Conservation (phyloP, 2,329 filamentous ascomycete species). For the Alternaria panax region DNA sequence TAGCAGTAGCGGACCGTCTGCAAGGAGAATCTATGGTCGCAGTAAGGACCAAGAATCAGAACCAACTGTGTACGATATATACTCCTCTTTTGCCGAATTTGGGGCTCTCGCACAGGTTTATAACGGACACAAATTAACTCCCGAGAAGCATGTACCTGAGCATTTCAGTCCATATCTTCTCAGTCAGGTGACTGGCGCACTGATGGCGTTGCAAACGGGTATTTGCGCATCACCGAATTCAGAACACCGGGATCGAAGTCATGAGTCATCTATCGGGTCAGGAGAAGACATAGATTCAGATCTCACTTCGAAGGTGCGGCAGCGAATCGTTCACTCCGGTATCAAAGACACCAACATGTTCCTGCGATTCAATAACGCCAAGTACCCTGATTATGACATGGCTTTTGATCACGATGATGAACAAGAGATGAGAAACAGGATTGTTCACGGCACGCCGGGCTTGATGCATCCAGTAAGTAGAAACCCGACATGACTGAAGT, state of each 20-base stretch:
- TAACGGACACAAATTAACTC: background rate
- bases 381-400: background rate
- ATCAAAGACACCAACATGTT: background rate
- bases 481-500: background rate
- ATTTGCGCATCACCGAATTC: background rate
- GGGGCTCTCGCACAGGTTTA: background rate
- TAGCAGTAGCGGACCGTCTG: background rate
- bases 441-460: background rate
- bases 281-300: background rate
- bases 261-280: background rate
- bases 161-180: background rate
- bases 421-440: background rate
- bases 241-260: accelerated
- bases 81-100: background rate
- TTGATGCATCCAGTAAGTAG: background rate
- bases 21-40: background rate
- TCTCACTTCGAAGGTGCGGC: background rate
- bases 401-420: background rate
- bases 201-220: background rate
- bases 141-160: background rate
- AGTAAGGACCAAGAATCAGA: background rate
- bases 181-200: background rate
- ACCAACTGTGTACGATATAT: background rate
- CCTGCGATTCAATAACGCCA: background rate
- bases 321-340: background rate